Evolutionary conservation across 805 yeast genomes (phyloP).

Genomic region (Myxozyma sirexii): DNA sequence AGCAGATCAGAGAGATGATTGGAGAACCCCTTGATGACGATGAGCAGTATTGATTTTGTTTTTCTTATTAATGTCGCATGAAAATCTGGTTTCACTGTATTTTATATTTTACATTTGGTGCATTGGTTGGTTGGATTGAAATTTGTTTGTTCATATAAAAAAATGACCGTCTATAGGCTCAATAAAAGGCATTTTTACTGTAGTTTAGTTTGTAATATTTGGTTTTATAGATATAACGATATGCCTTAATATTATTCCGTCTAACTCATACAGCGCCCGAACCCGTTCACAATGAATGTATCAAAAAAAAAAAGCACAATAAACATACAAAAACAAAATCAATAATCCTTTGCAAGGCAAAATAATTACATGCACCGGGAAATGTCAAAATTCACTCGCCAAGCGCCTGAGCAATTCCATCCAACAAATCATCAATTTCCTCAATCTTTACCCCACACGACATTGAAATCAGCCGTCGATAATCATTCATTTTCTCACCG

Average conservation of each 20-base stretch:
- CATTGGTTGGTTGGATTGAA: background rate
- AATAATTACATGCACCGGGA: background rate
- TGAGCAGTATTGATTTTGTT: background rate
- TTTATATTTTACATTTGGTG: background rate
- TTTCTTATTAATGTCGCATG: too few species aligned
- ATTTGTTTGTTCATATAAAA: too few species aligned
- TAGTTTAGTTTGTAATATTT: too few species aligned
- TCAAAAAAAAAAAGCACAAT: background rate
- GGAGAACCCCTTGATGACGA: conserved; percentile 35
- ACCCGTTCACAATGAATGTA: background rate
- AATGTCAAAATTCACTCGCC: conserved; percentile 18
- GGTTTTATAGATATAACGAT: background rate
- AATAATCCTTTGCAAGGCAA: background rate
- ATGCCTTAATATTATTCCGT: background rate
- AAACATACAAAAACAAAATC: background rate
- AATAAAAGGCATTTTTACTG: too few species aligned
- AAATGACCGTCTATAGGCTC: too few species aligned
- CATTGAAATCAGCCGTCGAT: conserved; percentile 73
- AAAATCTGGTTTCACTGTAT: background rate
- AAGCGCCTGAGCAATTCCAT: conserved; percentile 47
- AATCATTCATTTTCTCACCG: conserved; percentile 68
- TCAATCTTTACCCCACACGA: conserved; percentile 78
- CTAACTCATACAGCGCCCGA: background rate
- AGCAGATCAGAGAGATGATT: conserved; percentile 25
- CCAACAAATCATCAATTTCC: conserved; percentile 77